Evolutionary conservation across 768 basidiomycete genomes (phyloP), one percentile per base, ranked within the genome.

Genomic region (Gautieria morchelliformis): DNA sequence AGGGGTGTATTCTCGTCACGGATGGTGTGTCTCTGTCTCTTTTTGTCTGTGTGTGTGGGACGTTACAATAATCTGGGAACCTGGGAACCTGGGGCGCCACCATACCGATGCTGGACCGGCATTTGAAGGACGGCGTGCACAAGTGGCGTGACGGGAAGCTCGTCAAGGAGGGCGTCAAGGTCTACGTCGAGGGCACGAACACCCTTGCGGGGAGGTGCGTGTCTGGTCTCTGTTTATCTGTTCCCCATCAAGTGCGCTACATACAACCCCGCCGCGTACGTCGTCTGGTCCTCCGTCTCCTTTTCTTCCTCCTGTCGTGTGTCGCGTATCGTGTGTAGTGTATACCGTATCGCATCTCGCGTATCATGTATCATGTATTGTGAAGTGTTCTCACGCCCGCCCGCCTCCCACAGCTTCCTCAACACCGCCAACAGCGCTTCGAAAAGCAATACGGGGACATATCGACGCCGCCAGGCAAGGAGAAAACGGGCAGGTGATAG

Each of bases 191-290:
- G 65, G 91, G 89, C 20, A 93, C 91, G 1, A 77, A 83, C 59
- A 94, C 92, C 1, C 82, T 95, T 56, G 93, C 93, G 1, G 93
- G 92, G 67, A 90, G 88, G 89, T 88, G 50, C 53, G 77, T 53
- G 27, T 42, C 40, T 12, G 55, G n/a, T n/a, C n/a, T 19, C 56
- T 49, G 2, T 48, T 63, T n/a, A n/a, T n/a, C n/a, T n/a, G n/a
- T n/a, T n/a, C n/a, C n/a, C 92, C 22, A 85, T 95, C 70, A 82
- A 83, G 58, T 93, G 90, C 65, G 89, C 86, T 42, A 94, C 92
- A 1, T 82, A 78, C 64, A 89, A 90, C 64, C 89, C 92, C 15
- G 92, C 93, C 3, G 85, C 78, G 81, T 87, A 63, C 58, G 81
- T 65, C 35, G 32, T 27, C n/a, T n/a, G n/a, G n/a, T n/a, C n/a